Base-by-base conservation (phyloP, 805 yeast genomes). In the Yamadazyma laniorum region DNA sequence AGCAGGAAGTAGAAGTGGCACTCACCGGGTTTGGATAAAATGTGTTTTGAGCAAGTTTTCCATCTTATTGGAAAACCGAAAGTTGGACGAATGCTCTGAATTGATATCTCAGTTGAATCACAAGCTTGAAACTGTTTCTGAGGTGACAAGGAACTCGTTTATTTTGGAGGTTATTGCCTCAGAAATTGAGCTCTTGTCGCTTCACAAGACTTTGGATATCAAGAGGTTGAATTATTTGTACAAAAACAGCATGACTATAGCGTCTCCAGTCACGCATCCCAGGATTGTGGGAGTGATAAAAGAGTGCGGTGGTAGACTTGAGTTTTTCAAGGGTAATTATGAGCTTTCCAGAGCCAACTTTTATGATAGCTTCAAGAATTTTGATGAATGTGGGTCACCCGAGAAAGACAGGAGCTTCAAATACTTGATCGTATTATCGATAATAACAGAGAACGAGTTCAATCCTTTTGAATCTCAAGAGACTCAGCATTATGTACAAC, bases 381-480 rank as follows among this genome's bases (percentile, higher is more conserved):
- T 59, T 42, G 74, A 68, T 44, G 74, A 67, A 51, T 69, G 70
- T 17, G 74, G 74, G 6, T 61, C 71, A 34, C 44, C 56, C 18
- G 51, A 73, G 35, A 75, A 88, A 47, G 65, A 77, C 11, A 65
- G 65, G 26, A 75, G 82, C 3, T 64, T 87, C 45, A 76, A 77
- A 45, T 80, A 79, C 56, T 70, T 81, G 39, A 77, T 82, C 2
- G 52, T 86, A 15, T 74, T 82, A 18, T 75, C 83, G 4, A 60
- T 84, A 34, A 62, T 86, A 30, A 69, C 79, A n/a, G 81, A 80
- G 38, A 78, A 73, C 30, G 81, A 77, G 44, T 75, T 84, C 37
- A 79, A 81, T 50, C 86, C 87, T 2, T 82, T 84, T 49, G 84
- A 80, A 45, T 76, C 86, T 0, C 85, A 79, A 51, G 91, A 84